phyloP scores from a whole-genome alignment of 2,329 filamentous ascomycete genomes.

The Penicillium sp. region DNA sequence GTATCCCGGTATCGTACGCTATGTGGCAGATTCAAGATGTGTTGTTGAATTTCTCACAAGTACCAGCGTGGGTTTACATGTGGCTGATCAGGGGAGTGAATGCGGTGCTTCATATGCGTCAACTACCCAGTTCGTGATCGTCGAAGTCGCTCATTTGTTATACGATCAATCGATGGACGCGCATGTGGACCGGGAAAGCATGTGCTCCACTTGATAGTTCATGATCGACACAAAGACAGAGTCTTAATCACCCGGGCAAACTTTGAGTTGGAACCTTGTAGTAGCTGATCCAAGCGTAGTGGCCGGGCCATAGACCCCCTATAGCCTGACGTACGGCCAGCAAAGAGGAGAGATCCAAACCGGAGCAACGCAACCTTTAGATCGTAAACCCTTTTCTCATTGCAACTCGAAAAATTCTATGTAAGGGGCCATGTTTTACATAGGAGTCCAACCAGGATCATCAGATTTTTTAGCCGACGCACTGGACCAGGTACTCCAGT shows the following conservation, averaged over 20 bases:
- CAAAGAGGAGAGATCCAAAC: not conserved
- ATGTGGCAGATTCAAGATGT: not conserved
- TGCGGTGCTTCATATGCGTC: not conserved
- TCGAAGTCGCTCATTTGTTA: not conserved
- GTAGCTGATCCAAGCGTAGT: not conserved
- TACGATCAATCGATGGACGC: not conserved
- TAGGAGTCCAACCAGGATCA: slow-evolving; percentile 25
- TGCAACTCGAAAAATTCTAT: slow-evolving; percentile 27
- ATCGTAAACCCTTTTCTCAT: slow-evolving; percentile 31
- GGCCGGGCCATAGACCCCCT: not conserved
- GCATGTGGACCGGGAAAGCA: not conserved
- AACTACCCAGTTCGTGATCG: not conserved
- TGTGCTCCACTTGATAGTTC: not conserved
- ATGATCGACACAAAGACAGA: not conserved
- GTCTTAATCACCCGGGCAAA: not conserved
- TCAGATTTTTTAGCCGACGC: slow-evolving; percentile 19
- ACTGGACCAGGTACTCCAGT: slow-evolving; percentile 8
- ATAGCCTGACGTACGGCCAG: not conserved
- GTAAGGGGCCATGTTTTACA: slow-evolving; percentile 30
- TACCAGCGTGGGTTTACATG: not conserved
- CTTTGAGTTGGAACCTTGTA: too few relatives aligned
- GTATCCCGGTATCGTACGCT: not conserved
- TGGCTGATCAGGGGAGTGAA: not conserved
- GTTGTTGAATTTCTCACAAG: not conserved
- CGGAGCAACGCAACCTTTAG: slow-evolving; percentile 3